These are phyloP conservation scores for Teunomyces barrocoloradensis DNA, from an alignment of 805 yeast genomes.

Conservation along the genomic window DNA sequence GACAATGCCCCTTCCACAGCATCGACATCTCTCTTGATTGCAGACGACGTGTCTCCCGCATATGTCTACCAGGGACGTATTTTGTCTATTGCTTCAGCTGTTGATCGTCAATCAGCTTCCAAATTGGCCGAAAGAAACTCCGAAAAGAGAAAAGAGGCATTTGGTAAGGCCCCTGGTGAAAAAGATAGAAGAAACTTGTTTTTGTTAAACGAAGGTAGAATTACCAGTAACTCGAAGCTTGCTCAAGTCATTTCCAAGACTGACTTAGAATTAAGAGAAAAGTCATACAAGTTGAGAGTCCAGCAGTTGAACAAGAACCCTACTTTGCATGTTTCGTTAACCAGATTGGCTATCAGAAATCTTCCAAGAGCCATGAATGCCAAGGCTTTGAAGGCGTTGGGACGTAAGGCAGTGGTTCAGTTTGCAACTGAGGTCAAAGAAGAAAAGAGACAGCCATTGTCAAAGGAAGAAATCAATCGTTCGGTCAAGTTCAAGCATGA, in stretches of 20 bases:
- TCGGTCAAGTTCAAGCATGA: constrained; percentile 67
- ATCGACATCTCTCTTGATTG: constrained; percentile 65
- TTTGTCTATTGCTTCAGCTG: constrained; percentile 77
- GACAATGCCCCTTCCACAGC: constrained; percentile 72
- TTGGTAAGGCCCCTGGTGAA: constrained; percentile 79
- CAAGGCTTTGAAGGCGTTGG: constrained; percentile 84
- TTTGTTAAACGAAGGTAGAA: constrained; percentile 90
- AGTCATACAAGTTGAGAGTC: constrained; percentile 80
- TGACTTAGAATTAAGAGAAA: constrained; percentile 85
- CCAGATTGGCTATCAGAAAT: constrained; percentile 92
- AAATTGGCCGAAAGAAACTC: constrained; percentile 71
- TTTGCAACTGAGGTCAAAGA: constrained; percentile 87
- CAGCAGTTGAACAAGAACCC: constrained; percentile 91
- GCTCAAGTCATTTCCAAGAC: constrained; percentile 64
- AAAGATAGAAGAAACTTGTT: constrained; percentile 83
- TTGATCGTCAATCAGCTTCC: constrained; percentile 80
- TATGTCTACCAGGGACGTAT: constrained; percentile 94
- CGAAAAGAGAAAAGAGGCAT: constrained; percentile 63
- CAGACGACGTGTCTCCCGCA: constrained; percentile 87
- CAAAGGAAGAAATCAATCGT: constrained; percentile 83
- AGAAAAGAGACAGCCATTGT: constrained; percentile 73
- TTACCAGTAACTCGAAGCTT: constrained; percentile 73
- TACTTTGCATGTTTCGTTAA: constrained; percentile 84
- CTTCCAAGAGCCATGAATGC: constrained; percentile 90
- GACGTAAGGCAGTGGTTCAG: constrained; percentile 90